Conservation (phyloP, 1,139 yeast genomes). For the Saccharomyces hybrid region DNA sequence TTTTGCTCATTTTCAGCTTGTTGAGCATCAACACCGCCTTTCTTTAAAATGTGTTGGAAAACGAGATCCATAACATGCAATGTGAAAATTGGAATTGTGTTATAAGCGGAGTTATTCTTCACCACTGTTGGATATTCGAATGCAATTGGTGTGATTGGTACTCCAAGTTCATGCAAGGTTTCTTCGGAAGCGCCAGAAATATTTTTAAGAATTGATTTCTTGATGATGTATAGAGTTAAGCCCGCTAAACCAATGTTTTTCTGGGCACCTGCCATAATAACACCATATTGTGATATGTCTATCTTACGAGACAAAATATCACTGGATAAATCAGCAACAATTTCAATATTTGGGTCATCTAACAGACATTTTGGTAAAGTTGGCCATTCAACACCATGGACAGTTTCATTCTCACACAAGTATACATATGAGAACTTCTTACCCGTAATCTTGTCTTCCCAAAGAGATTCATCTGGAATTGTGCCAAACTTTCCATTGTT, state of each 20-base stretch:
- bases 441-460: slow-evolving; percentile 42
- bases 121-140: slow-evolving; percentile 82
- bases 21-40: slow-evolving; percentile 57
- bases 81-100: slow-evolving; percentile 90
- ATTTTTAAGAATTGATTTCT: slow-evolving; percentile 59
- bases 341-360: slow-evolving; percentile 55
- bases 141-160: slow-evolving; percentile 82
- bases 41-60: slow-evolving; percentile 48
- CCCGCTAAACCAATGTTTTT: slow-evolving; percentile 97
- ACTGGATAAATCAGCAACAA: slow-evolving; percentile 93
- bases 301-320: slow-evolving; percentile 75
- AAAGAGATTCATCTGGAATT: slow-evolving; percentile 60
- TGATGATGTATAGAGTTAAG: slow-evolving; percentile 79
- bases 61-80: slow-evolving; percentile 79
- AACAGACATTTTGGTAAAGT: slow-evolving; percentile 46
- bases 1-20: slow-evolving; percentile 52
- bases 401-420: slow-evolving; percentile 94
- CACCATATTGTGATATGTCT: slow-evolving; percentile 78
- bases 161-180: slow-evolving; percentile 47
- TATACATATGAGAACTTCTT: slow-evolving; percentile 72
- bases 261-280: slow-evolving; percentile 95
- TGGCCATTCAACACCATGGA: slow-evolving; percentile 82
- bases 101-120: slow-evolving; percentile 83
- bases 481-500: slow-evolving; percentile 50
- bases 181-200: slow-evolving; percentile 50